A percentile compares a stretch with the other conserved stretches of the same genome.
Evolutionary conservation across 2,329 filamentous ascomycete genomes (phyloP).

Genomic region (Colletotrichum sp.): DNA sequence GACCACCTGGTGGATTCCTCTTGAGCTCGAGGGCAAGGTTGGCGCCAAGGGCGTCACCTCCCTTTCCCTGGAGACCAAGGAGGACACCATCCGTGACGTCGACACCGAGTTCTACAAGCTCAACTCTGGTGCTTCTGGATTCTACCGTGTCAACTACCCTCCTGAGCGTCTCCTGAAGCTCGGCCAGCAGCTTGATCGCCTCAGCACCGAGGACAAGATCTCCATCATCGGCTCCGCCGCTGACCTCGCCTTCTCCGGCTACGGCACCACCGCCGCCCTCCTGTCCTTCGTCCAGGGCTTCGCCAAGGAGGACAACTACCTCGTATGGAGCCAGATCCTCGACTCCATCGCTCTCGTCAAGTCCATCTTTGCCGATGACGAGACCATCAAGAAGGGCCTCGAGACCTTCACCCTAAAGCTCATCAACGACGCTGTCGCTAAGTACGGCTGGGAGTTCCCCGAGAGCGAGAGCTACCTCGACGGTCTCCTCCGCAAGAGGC

Average conservation of each 20-base stretch:
- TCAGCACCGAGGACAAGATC: slow-evolving; percentile 90
- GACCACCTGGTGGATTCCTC: slow-evolving; percentile 94
- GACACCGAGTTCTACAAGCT: slow-evolving; percentile 90
- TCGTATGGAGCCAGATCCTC: slow-evolving; percentile 89
- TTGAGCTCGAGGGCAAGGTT: slow-evolving; percentile 80
- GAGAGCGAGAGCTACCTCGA: slow-evolving; percentile 81
- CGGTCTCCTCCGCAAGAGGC: slow-evolving; percentile 80
- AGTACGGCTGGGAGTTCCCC: slow-evolving; percentile 86
- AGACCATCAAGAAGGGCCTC: slow-evolving; percentile 73
- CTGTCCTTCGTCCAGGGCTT: slow-evolving; percentile 88
- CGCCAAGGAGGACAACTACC: slow-evolving; percentile 78
- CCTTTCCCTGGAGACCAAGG: slow-evolving; percentile 75
- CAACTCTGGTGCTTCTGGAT: slow-evolving; percentile 87
- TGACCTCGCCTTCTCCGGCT: slow-evolving; percentile 86
- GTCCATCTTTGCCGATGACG: slow-evolving; percentile 83
- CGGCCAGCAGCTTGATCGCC: slow-evolving; percentile 74
- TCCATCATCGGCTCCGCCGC: slow-evolving; percentile 89
- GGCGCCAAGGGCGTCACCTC: slow-evolving; percentile 66
- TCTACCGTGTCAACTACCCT: slow-evolving; percentile 92
- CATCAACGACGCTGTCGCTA: slow-evolving; percentile 74
- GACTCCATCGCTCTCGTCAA: slow-evolving; percentile 78
- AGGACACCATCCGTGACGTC: slow-evolving; percentile 76
- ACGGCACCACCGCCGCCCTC: slow-evolving; percentile 81
- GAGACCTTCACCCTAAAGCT: slow-evolving; percentile 82
- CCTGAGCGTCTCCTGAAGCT: slow-evolving; percentile 83